Percentiles rank a stretch among this genome's conserved stretches.
phyloP scores from a whole-genome alignment of 345 rosid species.

The Aquilaria yunnanensis region DNA sequence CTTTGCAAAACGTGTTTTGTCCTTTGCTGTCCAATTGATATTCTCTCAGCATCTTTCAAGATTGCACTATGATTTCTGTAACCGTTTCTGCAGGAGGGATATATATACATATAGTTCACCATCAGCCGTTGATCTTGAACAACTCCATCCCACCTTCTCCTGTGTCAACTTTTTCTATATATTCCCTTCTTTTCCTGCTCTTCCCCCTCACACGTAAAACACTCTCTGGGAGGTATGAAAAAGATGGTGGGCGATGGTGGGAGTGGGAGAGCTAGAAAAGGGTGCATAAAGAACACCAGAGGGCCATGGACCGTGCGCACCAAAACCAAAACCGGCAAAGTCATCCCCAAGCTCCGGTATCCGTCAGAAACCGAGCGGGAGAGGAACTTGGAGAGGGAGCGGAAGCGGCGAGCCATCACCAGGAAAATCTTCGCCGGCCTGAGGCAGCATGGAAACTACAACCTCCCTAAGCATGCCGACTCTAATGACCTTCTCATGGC shows the following conservation, averaged over 20 bases:
- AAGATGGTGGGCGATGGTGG: not conserved
- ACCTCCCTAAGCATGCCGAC: conserved; percentile 31
- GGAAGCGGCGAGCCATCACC: conserved; percentile 26
- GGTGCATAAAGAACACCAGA: conserved; percentile 30
- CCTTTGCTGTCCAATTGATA: too few species aligned
- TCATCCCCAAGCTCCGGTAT: conserved; percentile 18
- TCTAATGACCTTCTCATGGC: conserved; percentile 40
- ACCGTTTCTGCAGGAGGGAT: too few species aligned
- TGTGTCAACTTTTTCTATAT: too few species aligned
- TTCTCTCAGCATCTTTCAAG: too few species aligned
- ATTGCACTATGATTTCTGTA: too few species aligned
- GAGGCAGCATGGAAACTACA: conserved; percentile 35
- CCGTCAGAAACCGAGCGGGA: conserved; percentile 32
- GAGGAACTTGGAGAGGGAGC: conserved; percentile 37
- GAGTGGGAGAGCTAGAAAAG: conserved; percentile 10
- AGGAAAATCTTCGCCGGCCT: conserved; percentile 40
- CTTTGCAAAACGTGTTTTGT: too few species aligned
- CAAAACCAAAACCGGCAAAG: conserved; percentile 22
- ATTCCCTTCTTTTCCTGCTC: too few species aligned
- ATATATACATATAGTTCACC: too few species aligned
- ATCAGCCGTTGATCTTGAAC: not conserved
- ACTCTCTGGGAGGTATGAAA: not conserved
- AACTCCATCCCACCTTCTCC: too few species aligned
- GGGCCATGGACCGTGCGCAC: conserved; percentile 41
- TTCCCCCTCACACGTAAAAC: not conserved